A percentile compares a stretch with the other conserved stretches of the same genome.
phyloP scores from a whole-genome alignment of 2,329 filamentous ascomycete species.

The Talaromyces sp. region DNA sequence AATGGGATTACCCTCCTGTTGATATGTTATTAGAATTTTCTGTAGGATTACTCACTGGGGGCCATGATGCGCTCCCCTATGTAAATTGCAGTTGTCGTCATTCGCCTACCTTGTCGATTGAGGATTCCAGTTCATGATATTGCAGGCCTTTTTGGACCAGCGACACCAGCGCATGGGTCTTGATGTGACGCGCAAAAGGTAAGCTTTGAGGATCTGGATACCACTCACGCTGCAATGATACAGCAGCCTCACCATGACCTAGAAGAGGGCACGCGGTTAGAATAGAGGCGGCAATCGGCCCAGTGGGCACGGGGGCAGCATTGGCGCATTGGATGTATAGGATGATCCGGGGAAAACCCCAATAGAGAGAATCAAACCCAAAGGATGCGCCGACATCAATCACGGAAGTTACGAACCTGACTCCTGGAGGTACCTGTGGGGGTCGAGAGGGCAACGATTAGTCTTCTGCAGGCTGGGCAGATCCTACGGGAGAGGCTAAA shows the following conservation, averaged over 20 bases:
- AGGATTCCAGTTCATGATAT: constrained; percentile 54
- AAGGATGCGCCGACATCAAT: background rate
- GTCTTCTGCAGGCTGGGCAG: background rate
- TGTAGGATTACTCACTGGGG: background rate
- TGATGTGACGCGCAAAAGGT: constrained; percentile 63
- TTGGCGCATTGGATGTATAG: background rate
- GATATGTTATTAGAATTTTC: constrained; percentile 23
- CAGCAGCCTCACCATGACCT: constrained; percentile 62
- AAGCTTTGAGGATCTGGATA: constrained; percentile 63
- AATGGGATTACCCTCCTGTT: constrained; percentile 42
- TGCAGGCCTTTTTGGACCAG: constrained; percentile 66
- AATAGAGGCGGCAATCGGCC: background rate
- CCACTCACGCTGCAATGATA: constrained; percentile 65
- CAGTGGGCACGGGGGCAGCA: background rate
- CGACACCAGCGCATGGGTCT: constrained; percentile 61
- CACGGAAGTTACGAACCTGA: constrained; percentile 48
- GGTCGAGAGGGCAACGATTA: constrained; percentile 13
- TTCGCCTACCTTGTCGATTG: constrained; percentile 51
- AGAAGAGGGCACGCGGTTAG: constrained; percentile 19
- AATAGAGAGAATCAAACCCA: background rate
- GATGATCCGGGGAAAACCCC: background rate
- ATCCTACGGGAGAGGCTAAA: background rate
- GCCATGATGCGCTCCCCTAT: too few relatives aligned
- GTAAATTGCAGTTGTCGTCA: background rate
- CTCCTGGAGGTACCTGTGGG: constrained; percentile 57